These are phyloP conservation scores for Candida pseudocylindracea DNA, from an alignment of 1,139 yeast genomes.

Conservation along the genomic window DNA sequence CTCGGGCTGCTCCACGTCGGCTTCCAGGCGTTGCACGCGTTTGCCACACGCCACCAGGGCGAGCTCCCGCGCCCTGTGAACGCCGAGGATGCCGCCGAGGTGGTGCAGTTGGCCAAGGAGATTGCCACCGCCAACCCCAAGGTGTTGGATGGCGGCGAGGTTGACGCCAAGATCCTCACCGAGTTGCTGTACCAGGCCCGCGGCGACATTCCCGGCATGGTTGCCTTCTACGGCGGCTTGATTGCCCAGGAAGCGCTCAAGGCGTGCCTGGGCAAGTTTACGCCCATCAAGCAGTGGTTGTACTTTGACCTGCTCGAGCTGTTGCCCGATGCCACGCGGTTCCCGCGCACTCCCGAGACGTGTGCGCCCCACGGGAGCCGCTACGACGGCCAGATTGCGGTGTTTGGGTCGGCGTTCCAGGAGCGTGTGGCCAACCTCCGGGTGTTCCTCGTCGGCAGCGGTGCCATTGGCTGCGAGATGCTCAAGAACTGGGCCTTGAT, in stretches of 20 bases:
- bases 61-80: slow-evolving; percentile 59
- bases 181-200: slow-evolving; percentile 69
- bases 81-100: slow-evolving; percentile 51
- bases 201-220: slow-evolving; percentile 82
- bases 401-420: slow-evolving; percentile 67
- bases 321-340: slow-evolving; percentile 37
- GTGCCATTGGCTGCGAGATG: slow-evolving; percentile 99
- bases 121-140: slow-evolving; percentile 36
- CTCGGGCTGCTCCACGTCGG: slow-evolving; percentile 82
- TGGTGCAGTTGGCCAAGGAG: slow-evolving; percentile 36
- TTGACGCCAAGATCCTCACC: slow-evolving; percentile 43
- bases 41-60: slow-evolving; percentile 38
- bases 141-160: slow-evolving; percentile 24
- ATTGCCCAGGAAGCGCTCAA: slow-evolving; percentile 94
- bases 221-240: slow-evolving; percentile 83
- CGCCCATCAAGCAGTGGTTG: slow-evolving; percentile 76
- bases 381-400: slow-evolving; percentile 87
- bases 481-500: slow-evolving; percentile 94
- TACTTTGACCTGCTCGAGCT: slow-evolving; percentile 92
- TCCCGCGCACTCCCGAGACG: slow-evolving; percentile 42
- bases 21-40: slow-evolving; percentile 72
- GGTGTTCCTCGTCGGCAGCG: slow-evolving; percentile 88
- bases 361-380: slow-evolving; percentile 62
- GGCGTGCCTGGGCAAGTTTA: slow-evolving; percentile 85
- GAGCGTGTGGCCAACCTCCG: slow-evolving; percentile 50